Conservation (phyloP, 345 rosid species). For the Bretschneidera sinensis region DNA sequence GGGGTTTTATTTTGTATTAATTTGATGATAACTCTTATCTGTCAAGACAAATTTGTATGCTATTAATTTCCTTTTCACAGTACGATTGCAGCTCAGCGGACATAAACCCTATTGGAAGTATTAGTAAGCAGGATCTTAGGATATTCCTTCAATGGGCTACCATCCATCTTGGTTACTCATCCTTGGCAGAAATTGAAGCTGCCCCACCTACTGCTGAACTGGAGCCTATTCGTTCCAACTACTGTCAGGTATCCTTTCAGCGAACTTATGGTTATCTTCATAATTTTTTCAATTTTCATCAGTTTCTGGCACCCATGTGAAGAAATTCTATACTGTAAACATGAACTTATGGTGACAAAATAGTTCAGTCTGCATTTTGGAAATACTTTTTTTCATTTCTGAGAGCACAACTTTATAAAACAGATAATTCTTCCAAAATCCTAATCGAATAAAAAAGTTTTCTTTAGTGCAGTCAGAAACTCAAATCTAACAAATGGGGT, state of each 20-base stretch:
- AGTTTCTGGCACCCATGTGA: not conserved
- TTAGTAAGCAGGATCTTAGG: slow-evolving; percentile 85
- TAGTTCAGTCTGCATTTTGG: too few species aligned
- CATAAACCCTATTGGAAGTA: slow-evolving; percentile 94
- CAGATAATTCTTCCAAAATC: too few species aligned
- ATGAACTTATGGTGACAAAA: too few species aligned
- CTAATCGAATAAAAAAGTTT: too few species aligned
- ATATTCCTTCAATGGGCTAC: slow-evolving; percentile 91
- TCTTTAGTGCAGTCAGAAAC: slow-evolving; percentile 7
- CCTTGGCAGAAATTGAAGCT: slow-evolving; percentile 85
- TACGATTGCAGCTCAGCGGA: slow-evolving; percentile 96
- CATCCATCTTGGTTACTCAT: slow-evolving; percentile 69
- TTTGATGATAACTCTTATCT: too few species aligned
- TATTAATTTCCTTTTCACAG: slow-evolving; percentile 39
- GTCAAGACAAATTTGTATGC: too few species aligned
- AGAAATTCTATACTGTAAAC: not conserved
- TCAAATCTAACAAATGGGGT: slow-evolving; percentile 58
- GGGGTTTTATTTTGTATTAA: too few species aligned
- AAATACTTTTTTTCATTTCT: too few species aligned
- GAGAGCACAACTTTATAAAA: too few species aligned
- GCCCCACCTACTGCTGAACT: slow-evolving; percentile 98
- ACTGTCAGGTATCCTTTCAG: slow-evolving; percentile 56
- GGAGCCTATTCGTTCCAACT: slow-evolving; percentile 92
- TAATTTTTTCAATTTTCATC: not conserved
- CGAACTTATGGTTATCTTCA: too few species aligned